Conservation (phyloP, 768 basidiomycete genomes). For the Leucocoprinus leucothites region DNA sequence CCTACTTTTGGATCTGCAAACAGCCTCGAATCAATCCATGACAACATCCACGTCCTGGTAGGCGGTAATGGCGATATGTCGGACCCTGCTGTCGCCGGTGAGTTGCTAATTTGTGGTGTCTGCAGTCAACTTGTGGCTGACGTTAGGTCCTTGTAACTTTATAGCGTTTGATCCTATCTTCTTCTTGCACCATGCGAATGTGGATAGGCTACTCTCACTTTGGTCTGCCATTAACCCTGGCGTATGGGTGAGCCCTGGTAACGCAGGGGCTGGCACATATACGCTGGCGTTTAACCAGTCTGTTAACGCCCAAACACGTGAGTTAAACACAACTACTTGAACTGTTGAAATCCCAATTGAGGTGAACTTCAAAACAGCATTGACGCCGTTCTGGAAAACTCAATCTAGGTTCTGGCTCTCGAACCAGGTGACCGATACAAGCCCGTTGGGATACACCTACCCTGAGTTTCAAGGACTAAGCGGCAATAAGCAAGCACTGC, state of each 20-base stretch:
- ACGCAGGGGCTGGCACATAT: conserved; percentile 27
- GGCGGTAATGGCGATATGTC: conserved; percentile 37
- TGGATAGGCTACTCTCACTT: conserved; percentile 43
- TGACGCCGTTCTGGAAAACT: conserved; percentile 42
- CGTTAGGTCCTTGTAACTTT: not conserved
- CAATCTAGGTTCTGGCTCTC: conserved; percentile 36
- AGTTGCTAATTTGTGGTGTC: not conserved
- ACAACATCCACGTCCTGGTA: conserved; percentile 34
- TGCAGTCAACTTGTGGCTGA: not conserved
- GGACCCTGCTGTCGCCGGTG: conserved; percentile 31
- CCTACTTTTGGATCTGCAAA: conserved; percentile 27
- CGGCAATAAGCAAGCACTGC: conserved; percentile 20
- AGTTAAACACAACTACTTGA: conserved; percentile 3
- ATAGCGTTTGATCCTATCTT: conserved; percentile 45
- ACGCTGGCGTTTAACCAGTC: conserved; percentile 20
- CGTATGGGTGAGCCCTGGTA: conserved; percentile 30
- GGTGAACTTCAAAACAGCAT: conserved; percentile 19
- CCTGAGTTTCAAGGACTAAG: conserved; percentile 40
- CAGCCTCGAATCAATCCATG: conserved; percentile 44
- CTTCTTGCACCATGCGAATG: conserved; percentile 44
- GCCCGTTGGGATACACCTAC: conserved; percentile 38
- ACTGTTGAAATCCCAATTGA: not conserved
- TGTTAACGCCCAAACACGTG: conserved; percentile 26
- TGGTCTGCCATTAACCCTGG: conserved; percentile 41
- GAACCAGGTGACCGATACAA: conserved; percentile 18